These are phyloP conservation scores for Rhytidiadelphus loreus DNA, from an alignment of 225 moss, liverwort and hornwort species.

Conservation along the genomic window DNA sequence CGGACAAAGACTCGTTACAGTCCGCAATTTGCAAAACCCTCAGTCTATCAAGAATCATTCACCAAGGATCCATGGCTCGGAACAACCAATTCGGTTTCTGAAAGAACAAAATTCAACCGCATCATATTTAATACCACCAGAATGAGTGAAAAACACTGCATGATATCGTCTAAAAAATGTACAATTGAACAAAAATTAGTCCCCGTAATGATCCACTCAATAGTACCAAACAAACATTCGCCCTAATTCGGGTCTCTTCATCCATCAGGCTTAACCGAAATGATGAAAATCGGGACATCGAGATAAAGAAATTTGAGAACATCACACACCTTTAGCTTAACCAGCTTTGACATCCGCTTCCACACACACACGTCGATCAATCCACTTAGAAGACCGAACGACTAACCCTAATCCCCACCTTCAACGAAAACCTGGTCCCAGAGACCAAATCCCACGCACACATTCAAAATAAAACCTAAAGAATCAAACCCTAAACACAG, in stretches of 20 bases:
- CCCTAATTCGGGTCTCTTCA: neutral
- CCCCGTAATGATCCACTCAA: neutral
- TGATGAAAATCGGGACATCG: neutral
- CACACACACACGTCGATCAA: neutral
- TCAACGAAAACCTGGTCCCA: neutral
- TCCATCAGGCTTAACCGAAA: neutral
- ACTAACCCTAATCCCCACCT: neutral
- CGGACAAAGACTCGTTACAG: neutral
- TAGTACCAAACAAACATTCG: neutral
- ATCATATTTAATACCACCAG: neutral
- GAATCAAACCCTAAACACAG: neutral
- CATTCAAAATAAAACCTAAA: neutral
- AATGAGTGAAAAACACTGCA: neutral
- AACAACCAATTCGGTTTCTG: neutral
- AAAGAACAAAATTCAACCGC: neutral
- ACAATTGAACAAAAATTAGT: neutral
- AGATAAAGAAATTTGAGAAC: neutral
- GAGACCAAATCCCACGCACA: neutral
- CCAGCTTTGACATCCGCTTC: slow-evolving; percentile 27
- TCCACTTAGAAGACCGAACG: neutral
- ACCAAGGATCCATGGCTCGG: neutral
- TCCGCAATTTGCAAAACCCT: neutral
- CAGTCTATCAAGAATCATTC: neutral
- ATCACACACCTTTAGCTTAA: slow-evolving; percentile 23
- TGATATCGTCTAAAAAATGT: too few species aligned